These are phyloP conservation scores for Boletellus ananas DNA, from an alignment of 768 basidiomycete species.

Conservation along the genomic window DNA sequence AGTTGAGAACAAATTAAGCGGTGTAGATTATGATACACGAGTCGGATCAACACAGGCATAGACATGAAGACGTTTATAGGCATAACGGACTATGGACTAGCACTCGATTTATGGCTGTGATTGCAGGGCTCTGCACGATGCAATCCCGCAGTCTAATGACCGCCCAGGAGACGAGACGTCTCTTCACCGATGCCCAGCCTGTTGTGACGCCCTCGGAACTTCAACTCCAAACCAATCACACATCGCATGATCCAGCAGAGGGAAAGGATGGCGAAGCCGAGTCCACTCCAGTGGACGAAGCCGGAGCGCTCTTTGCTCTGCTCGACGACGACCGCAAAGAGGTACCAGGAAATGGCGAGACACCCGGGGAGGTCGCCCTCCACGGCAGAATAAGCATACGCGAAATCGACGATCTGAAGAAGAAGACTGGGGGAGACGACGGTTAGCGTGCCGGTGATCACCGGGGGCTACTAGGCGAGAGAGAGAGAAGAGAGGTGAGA, in stretches of 20 bases:
- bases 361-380: slow-evolving; percentile 69
- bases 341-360: slow-evolving; percentile 61
- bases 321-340: slow-evolving; percentile 62
- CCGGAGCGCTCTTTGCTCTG: slow-evolving; percentile 39
- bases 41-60: slow-evolving; percentile 4
- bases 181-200: slow-evolving; percentile 32
- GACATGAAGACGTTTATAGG: not conserved
- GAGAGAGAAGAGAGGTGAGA: not conserved
- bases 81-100: slow-evolving; percentile 5
- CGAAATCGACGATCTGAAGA: slow-evolving; percentile 54
- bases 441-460: not conserved
- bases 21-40: slow-evolving; percentile 11
- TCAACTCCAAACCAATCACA: slow-evolving; percentile 37
- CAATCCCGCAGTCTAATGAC: slow-evolving; percentile 7
- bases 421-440: slow-evolving; percentile 37
- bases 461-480: too few species aligned
- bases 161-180: slow-evolving; percentile 32
- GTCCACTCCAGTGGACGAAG: slow-evolving; percentile 67
- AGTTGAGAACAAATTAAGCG: slow-evolving; percentile 14
- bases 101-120: not conserved
- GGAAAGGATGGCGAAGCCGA: slow-evolving; percentile 60
- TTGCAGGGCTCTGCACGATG: not conserved
- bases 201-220: slow-evolving; percentile 32
- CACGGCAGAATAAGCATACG: slow-evolving; percentile 60
- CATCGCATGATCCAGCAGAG: slow-evolving; percentile 61